Conservation (phyloP, 768 basidiomycete species). For the Lactarius akahatsu region DNA sequence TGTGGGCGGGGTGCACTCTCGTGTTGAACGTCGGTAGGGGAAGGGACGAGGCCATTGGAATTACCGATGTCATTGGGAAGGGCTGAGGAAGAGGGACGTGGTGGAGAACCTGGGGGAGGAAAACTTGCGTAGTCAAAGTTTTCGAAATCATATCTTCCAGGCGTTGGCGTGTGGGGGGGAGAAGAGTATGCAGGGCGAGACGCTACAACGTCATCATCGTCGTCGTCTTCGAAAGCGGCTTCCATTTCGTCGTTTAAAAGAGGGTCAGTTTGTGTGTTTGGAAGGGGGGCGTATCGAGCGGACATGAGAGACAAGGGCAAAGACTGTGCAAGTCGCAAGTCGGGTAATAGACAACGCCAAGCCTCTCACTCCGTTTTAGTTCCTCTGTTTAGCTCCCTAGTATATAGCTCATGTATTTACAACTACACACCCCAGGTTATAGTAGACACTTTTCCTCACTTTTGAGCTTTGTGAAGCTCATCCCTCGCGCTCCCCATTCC, state of each 20-base stretch:
- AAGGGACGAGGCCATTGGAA: slow-evolving; percentile 67
- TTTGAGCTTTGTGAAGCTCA: too few relatives aligned
- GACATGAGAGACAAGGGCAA: slow-evolving; percentile 38
- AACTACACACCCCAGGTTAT: too few relatives aligned
- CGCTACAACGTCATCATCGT: slow-evolving; percentile 58
- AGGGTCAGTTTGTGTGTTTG: slow-evolving; percentile 52
- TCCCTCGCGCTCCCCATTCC: too few relatives aligned
- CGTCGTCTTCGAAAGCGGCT: slow-evolving; percentile 81
- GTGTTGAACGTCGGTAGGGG: slow-evolving; percentile 37
- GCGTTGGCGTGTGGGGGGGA: slow-evolving; percentile 31
- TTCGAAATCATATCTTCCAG: slow-evolving; percentile 72
- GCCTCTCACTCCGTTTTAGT: too few relatives aligned
- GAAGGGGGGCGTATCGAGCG: slow-evolving; percentile 67
- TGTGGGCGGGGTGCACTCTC: slow-evolving; percentile 37
- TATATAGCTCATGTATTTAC: too few relatives aligned
- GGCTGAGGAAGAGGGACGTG: slow-evolving; percentile 58
- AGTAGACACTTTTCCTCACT: too few relatives aligned
- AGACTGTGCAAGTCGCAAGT: too few relatives aligned
- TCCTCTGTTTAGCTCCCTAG: too few relatives aligned
- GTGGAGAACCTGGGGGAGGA: slow-evolving; percentile 83
- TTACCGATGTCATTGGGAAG: slow-evolving; percentile 73
- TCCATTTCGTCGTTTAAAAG: slow-evolving; percentile 67
- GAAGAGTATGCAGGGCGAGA: slow-evolving; percentile 43
- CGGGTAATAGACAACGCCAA: too few relatives aligned
- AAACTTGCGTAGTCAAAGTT: slow-evolving; percentile 69